Conservation (phyloP, 179 eudicot species). For the Corrigiola litoralis region DNA sequence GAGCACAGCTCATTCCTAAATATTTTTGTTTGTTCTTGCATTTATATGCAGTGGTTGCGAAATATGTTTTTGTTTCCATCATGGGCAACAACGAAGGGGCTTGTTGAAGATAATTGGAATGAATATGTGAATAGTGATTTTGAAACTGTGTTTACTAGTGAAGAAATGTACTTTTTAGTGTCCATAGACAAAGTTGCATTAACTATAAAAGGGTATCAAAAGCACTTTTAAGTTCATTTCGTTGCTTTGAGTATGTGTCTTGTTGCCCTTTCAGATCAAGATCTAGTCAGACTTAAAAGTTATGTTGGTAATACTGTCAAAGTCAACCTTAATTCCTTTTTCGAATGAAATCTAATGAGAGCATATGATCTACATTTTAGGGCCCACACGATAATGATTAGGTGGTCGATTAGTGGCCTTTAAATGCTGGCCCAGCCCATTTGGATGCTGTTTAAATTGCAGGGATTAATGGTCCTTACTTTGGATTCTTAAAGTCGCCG, state of each 20-base stretch:
- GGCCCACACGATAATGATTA: background rate
- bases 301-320: background rate
- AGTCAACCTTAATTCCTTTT: background rate
- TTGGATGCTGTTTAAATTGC: background rate
- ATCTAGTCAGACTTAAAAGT: background rate
- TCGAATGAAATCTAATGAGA: background rate
- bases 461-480: background rate
- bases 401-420: too few species aligned
- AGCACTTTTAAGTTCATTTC: background rate
- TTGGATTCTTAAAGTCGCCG: background rate
- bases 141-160: background rate
- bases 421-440: background rate
- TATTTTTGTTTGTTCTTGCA: background rate
- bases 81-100: too few species aligned
- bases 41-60: background rate
- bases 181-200: background rate
- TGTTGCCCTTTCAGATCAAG: background rate
- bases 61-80: too few species aligned
- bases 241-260: background rate
- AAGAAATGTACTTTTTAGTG: background rate
- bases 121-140: background rate
- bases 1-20: background rate
- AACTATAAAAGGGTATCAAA: background rate
- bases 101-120: background rate
- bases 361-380: background rate